These are phyloP conservation scores for Kurtzmaniella natalensis DNA, from an alignment of 1,139 yeast species.

Conservation along the genomic window DNA sequence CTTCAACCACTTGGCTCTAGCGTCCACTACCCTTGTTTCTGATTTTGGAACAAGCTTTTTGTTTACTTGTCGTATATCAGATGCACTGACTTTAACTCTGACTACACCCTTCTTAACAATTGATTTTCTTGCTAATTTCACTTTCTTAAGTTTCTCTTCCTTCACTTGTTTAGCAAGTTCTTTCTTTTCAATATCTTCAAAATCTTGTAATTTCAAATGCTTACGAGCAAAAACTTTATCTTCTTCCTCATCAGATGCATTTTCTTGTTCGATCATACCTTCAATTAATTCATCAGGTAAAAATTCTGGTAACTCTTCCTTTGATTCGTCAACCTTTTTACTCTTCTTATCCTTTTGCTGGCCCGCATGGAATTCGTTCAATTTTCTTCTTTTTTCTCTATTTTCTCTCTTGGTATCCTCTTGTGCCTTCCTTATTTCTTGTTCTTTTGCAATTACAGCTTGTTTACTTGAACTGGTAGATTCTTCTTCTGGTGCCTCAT, in stretches of 20 bases:
- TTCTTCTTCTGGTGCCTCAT: slow-evolving; percentile 46
- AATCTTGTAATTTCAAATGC: slow-evolving; percentile 38
- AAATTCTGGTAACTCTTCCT: slow-evolving; percentile 41
- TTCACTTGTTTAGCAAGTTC: slow-evolving; percentile 22
- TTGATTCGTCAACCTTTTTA: slow-evolving; percentile 16
- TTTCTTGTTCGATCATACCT: slow-evolving; percentile 16
- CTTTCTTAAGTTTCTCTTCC: slow-evolving; percentile 38
- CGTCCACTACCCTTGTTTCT: slow-evolving; percentile 35
- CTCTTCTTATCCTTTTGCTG: slow-evolving; percentile 39
- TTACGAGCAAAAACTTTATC: slow-evolving; percentile 13
- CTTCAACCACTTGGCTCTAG: slow-evolving; percentile 57
- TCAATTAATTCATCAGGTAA: slow-evolving; percentile 48
- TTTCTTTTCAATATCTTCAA: slow-evolving; percentile 26
- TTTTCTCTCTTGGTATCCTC: slow-evolving; percentile 33
- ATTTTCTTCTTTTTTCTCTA: slow-evolving; percentile 45
- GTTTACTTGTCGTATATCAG: slow-evolving; percentile 13
- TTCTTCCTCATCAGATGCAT: slow-evolving; percentile 9
- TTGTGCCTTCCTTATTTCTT: slow-evolving; percentile 27
- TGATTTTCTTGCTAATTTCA: slow-evolving; percentile 34
- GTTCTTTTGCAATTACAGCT: slow-evolving; percentile 31
- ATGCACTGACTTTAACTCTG: slow-evolving; percentile 41
- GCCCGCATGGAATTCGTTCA: slow-evolving; percentile 44
- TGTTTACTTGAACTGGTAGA: slow-evolving; percentile 27
- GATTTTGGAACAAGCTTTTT: slow-evolving; percentile 43
- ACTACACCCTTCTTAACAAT: slow-evolving; percentile 54